Conservation (phyloP, 2,329 filamentous ascomycete species). For the Fusarium sublunatum region DNA sequence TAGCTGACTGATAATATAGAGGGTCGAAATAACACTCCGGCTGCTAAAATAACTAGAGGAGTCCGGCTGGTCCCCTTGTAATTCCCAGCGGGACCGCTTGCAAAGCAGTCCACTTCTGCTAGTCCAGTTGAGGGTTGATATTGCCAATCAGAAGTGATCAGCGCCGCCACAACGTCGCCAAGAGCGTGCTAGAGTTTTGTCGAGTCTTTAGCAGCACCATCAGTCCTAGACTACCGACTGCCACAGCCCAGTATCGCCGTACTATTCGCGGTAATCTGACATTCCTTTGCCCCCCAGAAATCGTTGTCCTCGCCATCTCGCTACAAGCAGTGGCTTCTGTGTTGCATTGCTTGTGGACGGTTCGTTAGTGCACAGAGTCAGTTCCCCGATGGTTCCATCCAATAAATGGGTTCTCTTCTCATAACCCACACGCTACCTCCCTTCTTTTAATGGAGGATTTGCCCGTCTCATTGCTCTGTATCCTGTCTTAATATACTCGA, state of each 20-base stretch:
- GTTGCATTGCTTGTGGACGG: conserved; percentile 6
- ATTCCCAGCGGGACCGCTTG: too few relatives aligned
- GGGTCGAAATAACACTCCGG: too few relatives aligned
- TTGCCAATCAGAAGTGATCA: too few relatives aligned
- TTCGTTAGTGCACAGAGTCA: neutral
- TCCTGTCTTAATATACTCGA: neutral
- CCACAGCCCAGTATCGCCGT: neutral
- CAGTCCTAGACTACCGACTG: neutral
- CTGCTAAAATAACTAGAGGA: too few relatives aligned
- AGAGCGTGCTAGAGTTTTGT: neutral
- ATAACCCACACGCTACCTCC: neutral
- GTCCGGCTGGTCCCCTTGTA: too few relatives aligned
- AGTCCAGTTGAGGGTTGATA: neutral
- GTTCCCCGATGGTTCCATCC: conserved; percentile 7
- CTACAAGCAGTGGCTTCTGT: conserved; percentile 6
- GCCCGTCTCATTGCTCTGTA: neutral
- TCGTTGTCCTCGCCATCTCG: neutral
- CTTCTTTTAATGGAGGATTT: conserved; percentile 22
- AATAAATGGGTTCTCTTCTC: neutral
- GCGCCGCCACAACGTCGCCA: conserved; percentile 5
- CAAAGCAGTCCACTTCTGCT: too few relatives aligned
- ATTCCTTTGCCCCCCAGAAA: neutral
- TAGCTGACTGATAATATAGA: too few relatives aligned
- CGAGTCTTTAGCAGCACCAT: conserved; percentile 6
- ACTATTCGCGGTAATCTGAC: conserved; percentile 8